phyloP scores from a whole-genome alignment of 371 early-diverging fungal genomes.

The Saksenaea vasiformis region DNA sequence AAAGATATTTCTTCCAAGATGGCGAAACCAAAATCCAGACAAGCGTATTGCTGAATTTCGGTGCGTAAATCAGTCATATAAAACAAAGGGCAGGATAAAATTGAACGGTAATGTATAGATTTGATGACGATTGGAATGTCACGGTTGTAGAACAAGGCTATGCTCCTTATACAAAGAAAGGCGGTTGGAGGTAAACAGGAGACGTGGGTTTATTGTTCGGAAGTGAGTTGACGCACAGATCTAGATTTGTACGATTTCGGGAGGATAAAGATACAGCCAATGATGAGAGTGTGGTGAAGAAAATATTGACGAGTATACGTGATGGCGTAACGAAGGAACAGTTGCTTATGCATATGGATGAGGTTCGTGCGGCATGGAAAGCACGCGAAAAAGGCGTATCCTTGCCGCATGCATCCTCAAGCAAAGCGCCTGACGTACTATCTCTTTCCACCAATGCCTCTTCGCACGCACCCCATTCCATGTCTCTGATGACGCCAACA shows the following conservation, averaged over 20 bases:
- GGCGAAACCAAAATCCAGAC: slow-evolving; percentile 67
- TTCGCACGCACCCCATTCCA: background rate
- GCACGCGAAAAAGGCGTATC: slow-evolving; percentile 53
- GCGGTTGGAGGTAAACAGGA: slow-evolving; percentile 57
- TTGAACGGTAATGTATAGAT: slow-evolving; percentile 26
- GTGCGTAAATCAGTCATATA: slow-evolving; percentile 21
- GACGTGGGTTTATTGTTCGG: background rate
- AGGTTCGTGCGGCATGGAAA: slow-evolving; percentile 66
- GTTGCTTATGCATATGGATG: slow-evolving; percentile 47
- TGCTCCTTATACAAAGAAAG: slow-evolving; percentile 56
- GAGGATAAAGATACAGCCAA: slow-evolving; percentile 74
- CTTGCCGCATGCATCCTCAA: slow-evolving; percentile 23
- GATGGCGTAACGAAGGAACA: slow-evolving; percentile 59
- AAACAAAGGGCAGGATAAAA: background rate
- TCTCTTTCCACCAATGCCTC: slow-evolving; percentile 7
- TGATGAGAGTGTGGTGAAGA: slow-evolving; percentile 59
- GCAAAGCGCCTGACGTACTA: slow-evolving; percentile 4
- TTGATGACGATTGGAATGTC: slow-evolving; percentile 59
- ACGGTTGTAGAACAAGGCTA: slow-evolving; percentile 65
- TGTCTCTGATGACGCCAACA: slow-evolving; percentile 13
- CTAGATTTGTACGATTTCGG: slow-evolving; percentile 65
- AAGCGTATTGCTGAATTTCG: slow-evolving; percentile 64
- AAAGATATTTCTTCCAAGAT: slow-evolving; percentile 34
- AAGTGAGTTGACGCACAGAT: background rate
- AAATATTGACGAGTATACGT: slow-evolving; percentile 52